A percentile compares a stretch with the other conserved stretches of the same genome.
phyloP scores from a whole-genome alignment of 2,329 filamentous ascomycete genomes.

The Ilyonectria robusta region DNA sequence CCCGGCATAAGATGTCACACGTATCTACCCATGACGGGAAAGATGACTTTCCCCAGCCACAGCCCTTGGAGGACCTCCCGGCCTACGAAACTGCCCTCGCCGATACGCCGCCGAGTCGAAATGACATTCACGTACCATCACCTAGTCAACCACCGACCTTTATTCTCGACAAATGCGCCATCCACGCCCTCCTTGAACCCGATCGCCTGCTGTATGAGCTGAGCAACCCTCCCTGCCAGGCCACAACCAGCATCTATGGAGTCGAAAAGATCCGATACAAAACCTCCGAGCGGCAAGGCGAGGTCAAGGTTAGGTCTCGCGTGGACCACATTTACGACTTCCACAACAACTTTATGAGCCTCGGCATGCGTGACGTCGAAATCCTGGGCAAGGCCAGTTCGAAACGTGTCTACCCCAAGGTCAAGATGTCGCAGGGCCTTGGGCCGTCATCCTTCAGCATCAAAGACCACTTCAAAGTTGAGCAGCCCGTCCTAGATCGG shows the following conservation, averaged over 20 bases:
- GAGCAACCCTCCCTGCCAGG: constrained; percentile 42
- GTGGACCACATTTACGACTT: constrained; percentile 51
- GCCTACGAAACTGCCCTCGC: not conserved
- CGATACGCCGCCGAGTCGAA: not conserved
- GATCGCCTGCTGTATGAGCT: constrained; percentile 43
- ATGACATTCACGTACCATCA: not conserved
- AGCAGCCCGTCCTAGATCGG: constrained; percentile 32
- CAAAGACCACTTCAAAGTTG: constrained; percentile 40
- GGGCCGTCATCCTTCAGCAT: constrained; percentile 36
- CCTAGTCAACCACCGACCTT: constrained; percentile 31
- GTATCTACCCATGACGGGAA: not conserved
- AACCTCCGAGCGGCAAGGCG: constrained; percentile 24
- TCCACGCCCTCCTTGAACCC: constrained; percentile 30
- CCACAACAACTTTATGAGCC: constrained; percentile 21
- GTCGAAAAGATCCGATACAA: constrained; percentile 46
- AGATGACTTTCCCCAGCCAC: not conserved
- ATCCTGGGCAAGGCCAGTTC: constrained; percentile 40
- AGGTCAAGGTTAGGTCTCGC: constrained; percentile 31
- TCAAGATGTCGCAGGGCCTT: constrained; percentile 35
- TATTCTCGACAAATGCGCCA: constrained; percentile 38
- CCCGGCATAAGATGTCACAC: not conserved
- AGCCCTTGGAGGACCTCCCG: not conserved
- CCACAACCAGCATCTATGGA: constrained; percentile 32
- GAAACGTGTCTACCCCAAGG: constrained; percentile 40
- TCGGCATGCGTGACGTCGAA: constrained; percentile 9